Evolutionary conservation across 192 early-diverging fungal genomes (phyloP).

Genomic region (Coemansia sp.): DNA sequence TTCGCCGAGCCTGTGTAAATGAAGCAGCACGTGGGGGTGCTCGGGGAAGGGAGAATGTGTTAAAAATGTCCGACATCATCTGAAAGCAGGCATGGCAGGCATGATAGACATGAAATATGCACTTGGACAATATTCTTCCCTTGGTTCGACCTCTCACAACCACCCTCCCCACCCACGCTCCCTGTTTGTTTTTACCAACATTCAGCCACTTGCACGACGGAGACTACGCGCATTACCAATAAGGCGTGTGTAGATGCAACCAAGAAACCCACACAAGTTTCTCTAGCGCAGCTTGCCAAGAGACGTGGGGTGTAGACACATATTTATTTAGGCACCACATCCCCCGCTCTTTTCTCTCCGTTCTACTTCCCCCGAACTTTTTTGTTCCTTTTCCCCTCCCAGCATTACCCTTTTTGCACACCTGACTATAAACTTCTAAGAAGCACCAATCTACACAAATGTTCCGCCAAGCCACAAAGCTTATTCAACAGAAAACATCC

Average conservation of each 20-base stretch:
- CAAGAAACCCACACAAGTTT: neutral
- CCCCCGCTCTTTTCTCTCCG: constrained; percentile 2
- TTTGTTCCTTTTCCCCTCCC: constrained; percentile 2
- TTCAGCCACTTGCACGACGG: neutral
- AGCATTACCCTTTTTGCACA: neutral
- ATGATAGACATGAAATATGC: neutral
- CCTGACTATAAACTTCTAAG: neutral
- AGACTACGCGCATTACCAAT: neutral
- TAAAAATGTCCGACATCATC: neutral
- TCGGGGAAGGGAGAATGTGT: neutral
- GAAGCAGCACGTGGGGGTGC: neutral
- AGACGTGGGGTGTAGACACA: neutral
- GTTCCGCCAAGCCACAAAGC: constrained; percentile 20
- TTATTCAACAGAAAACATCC: constrained; percentile 6
- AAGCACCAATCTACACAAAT: constrained; percentile 7
- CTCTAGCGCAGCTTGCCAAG: neutral
- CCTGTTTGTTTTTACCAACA: neutral
- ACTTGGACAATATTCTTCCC: neutral
- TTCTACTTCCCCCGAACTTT: neutral
- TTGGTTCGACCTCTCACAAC: neutral
- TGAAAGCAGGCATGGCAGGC: neutral
- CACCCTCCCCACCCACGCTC: neutral
- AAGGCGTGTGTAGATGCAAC: too few species aligned
- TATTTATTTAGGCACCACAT: neutral
- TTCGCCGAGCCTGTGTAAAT: neutral